Evolutionary conservation across 2,329 filamentous ascomycete genomes (phyloP), one percentile per base, ranked within the genome.

Genomic region (Ophiostoma australiae): DNA sequence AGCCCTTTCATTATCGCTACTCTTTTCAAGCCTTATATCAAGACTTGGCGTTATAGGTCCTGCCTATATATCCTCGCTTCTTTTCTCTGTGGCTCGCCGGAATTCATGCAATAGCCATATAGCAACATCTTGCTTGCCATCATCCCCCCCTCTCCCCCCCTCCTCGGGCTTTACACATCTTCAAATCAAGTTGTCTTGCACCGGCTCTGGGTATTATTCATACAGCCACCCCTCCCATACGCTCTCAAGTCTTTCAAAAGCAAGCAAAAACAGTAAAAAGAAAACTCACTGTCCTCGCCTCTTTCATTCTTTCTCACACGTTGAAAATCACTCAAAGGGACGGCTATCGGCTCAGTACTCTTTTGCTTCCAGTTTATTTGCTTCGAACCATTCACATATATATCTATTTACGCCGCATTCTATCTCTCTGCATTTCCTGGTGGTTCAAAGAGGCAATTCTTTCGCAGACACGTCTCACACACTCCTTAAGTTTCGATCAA

Each of bases 361-460:
- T 20, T 20, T 48, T 20, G 5, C 44, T 20, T 48, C 2, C 20
- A 15, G 7, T 48, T 20, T 48, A 48, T 20, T 15, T 20, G 44
- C 8, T n/a, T n/a, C 20, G 11, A 17, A 48, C 20, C 44, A 48
- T 48, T 8, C 44, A 20, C 17, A 48, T 48, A 48, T 5, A 48
- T 4, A 17, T 20, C 5, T 48, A 20, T 3, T 20, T 48, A 15
- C 20, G 20, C 44, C 20, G 10, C 37, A 2, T 39, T 7, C 44
- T 8, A n/a, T 48, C 17, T 48, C 44, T 48, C 44, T 48, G 20
- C 44, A 20, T 7, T 7, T 3, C n/a, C 23, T 5, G 23, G 58
- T 63, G 27, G 58, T 33, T n/a, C 20, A 58, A 58, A 58, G 52
- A 58, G 52, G 52, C 52, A 58, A 27, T 58, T 58, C 20, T 31